Evolutionary conservation across 2,329 filamentous ascomycete genomes (phyloP), one percentile per base, ranked within the genome.

Genomic region (Exophiala xenobiotica): DNA sequence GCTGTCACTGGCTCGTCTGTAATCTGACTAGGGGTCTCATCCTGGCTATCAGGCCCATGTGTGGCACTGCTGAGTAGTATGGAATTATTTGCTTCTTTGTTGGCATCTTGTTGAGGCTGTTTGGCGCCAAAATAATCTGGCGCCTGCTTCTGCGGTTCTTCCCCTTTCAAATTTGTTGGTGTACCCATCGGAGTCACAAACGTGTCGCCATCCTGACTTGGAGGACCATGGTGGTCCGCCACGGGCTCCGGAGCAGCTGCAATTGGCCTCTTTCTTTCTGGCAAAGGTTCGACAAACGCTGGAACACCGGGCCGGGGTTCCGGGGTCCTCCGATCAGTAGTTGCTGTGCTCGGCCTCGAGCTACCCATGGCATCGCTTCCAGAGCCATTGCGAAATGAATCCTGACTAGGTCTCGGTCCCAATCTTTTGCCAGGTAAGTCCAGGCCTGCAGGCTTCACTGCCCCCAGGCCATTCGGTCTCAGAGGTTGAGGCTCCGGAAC

Each of bases 161-260:
- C 68, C 18, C 68, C 65, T 59, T 65, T 63, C 9, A 62, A 56
- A 54, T 64, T 65, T 23, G 60, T 64, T 27, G 70, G 69, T 37
- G 67, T 69, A 26, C 63, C 63, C 5, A 69, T 53, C 12, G 70
- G 67, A 22, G 67, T 65, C 14, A 70, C 67, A 26, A 68, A 62
- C 40, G 61, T 64, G 19, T 66, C 65, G 22, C 53, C 62, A 31
- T 45, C 53, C 38, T 68, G 67, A 50, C 65, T 64, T 14, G 64
- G 53, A 6, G 64, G 54, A 23, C 65, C 64, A 38, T 61, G 38
- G 38, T 49, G 63, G 18, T 35, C 31, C 12, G 31, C 9, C n/a
- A 35, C 11, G 18, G 31, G 31, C 23, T 64, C 64, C 1, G 67
- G 45, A 38, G 53, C 58, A 37, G 58, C 43, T 24, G 52, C 37